These are phyloP conservation scores for Hsuehochloa calcarea DNA, from an alignment of 176 grass and related monocot species.

Conservation along the genomic window DNA sequence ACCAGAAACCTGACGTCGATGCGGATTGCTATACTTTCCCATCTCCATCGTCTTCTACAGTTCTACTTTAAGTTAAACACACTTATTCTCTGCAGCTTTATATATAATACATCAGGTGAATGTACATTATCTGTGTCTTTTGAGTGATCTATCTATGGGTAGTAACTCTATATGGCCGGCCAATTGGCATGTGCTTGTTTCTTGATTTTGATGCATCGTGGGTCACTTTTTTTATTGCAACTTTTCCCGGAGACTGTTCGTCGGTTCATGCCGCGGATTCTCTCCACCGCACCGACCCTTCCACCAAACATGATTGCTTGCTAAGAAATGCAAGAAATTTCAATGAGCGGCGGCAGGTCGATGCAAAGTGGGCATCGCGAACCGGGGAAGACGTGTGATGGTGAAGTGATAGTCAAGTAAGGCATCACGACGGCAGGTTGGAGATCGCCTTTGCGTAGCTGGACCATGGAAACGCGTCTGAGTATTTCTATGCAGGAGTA, in stretches of 20 bases:
- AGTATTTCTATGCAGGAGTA: background rate
- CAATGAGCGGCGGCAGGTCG: background rate
- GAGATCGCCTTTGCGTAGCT: slow-evolving; percentile 17
- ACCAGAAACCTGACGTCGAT: slow-evolving; percentile 21
- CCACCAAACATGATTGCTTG: slow-evolving; percentile 23
- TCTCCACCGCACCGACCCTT: slow-evolving; percentile 20
- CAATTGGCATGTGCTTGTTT: background rate
- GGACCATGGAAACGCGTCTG: background rate
- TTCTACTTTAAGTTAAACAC: background rate
- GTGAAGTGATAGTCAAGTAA: slow-evolving; percentile 7
- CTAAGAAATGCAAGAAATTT: background rate
- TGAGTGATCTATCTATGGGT: background rate
- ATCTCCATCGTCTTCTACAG: background rate
- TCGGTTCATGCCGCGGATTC: slow-evolving; percentile 30
- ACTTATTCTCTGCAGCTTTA: background rate
- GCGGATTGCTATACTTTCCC: background rate
- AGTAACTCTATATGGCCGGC: background rate
- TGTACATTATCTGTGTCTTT: background rate
- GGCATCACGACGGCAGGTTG: slow-evolving; percentile 21
- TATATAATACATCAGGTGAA: background rate
- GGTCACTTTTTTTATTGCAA: background rate
- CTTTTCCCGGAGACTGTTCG: background rate
- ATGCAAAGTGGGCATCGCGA: background rate
- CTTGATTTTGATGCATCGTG: background rate
- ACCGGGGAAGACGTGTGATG: background rate